Base-by-base conservation (phyloP, 257 asterid species). In the Ilex asprella region DNA sequence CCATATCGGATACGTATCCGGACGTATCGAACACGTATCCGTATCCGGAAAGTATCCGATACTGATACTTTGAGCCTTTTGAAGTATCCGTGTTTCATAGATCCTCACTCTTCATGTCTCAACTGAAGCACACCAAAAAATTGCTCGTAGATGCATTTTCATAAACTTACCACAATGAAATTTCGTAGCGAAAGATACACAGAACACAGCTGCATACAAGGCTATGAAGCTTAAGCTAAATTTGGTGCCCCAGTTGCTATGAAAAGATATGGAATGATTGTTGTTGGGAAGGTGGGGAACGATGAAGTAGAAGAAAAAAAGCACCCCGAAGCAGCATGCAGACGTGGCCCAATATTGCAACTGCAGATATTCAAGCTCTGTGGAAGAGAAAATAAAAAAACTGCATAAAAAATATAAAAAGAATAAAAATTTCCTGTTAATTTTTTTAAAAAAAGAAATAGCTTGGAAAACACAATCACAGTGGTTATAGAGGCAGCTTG, bases 321-420 rank as follows among this genome's bases (percentile, higher is more conserved):
- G 81, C 76, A 87, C 88, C 13, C 76, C 61, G 63, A 85, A 77
- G 82, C 96, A 84, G 76, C 84, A 70, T 54, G 84, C 79, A 49
- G 82, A 79, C 41, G 88, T 83, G 35, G 83, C 91, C 97, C 96
- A 93, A 62, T 76, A 89, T 66, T 76, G 97, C 79, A 81, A 71
- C 71, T 66, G 89, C 66, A 86, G 83, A 72, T 85, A 81, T 68
- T 87, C 88, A 58, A 87, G 73, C 73, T 85, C 99, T 89, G 86
- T 55, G 79, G 39, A 63, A 70, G 39, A 1, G 27, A 21, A 21
- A 21, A 21, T 21, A 21, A 21, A 21, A 21, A 21, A 21, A 21
- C 27, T 21, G 27, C 27, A 21, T 21, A 21, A 21, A n/a, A n/a
- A 59, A 75, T 56, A 65, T 53, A 2, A 27, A 53, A 7, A 10